Conservation (phyloP, 805 yeast genomes). For the Candida chauliodis region DNA sequence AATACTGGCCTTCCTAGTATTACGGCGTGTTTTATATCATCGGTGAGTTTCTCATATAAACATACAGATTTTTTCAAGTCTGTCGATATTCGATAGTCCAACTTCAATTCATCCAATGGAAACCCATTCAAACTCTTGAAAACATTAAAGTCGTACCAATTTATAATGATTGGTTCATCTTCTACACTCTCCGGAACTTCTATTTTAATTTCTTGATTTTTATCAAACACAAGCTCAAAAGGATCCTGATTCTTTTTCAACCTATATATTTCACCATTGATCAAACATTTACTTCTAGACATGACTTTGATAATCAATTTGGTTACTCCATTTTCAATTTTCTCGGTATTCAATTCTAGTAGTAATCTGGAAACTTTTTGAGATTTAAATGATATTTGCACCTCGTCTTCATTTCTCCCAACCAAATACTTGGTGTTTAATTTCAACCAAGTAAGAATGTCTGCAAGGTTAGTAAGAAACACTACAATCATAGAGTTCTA, state of each 20-base stretch:
- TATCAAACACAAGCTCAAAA: conserved; percentile 4
- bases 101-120: conserved; percentile 1
- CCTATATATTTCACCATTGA: conserved; percentile 23
- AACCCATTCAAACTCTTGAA: background rate
- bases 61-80: conserved; percentile 21
- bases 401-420: conserved; percentile 27
- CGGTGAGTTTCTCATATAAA: conserved; percentile 14
- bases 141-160: conserved; percentile 20
- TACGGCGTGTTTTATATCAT: conserved; percentile 19
- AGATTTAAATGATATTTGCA: conserved; percentile 24
- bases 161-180: conserved; percentile 13
- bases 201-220: conserved; percentile 8
- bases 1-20: conserved; percentile 29
- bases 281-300: conserved; percentile 27
- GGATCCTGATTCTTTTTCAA: conserved; percentile 13
- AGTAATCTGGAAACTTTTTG: conserved; percentile 30
- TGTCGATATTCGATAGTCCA: conserved; percentile 11
- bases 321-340: conserved; percentile 5
- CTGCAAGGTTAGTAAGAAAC: too few species aligned
- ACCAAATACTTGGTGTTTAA: conserved; percentile 16
- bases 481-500: too few species aligned
- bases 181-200: conserved; percentile 7
- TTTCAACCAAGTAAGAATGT: conserved; percentile 5
- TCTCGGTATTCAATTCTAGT: conserved; percentile 17
- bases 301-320: conserved; percentile 20